These are phyloP conservation scores for Zygosaccharomyces sapae DNA, from an alignment of 1,139 yeast genomes.

Conservation along the genomic window DNA sequence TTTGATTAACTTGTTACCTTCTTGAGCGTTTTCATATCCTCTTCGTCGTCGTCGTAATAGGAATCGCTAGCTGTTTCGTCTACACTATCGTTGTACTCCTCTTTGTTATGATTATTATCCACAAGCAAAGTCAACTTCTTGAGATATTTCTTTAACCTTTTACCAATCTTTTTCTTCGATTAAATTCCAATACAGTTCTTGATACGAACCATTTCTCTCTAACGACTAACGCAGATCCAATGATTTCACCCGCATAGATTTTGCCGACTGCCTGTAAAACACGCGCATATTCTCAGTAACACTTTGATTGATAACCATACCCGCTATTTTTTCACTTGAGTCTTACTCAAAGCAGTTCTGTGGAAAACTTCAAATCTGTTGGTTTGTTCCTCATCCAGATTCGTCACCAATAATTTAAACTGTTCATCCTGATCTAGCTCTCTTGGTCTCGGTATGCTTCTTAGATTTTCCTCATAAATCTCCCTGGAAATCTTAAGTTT, in stretches of 20 bases:
- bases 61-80: constrained; percentile 33
- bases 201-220: constrained; percentile 53
- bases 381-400: constrained; percentile 79
- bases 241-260: constrained; percentile 81
- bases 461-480: constrained; percentile 21
- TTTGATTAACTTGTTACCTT: constrained; percentile 26
- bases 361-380: constrained; percentile 83
- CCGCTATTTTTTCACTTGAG: constrained; percentile 79
- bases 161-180: constrained; percentile 35
- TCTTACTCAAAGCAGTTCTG: constrained; percentile 73
- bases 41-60: constrained; percentile 32
- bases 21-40: constrained; percentile 21
- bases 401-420: constrained; percentile 62
- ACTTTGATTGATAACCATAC: constrained; percentile 73
- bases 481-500: constrained; percentile 29
- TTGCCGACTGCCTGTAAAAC: constrained; percentile 84
- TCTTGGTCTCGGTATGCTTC: constrained; percentile 22
- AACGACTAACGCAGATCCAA: constrained; percentile 73
- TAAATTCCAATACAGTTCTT: constrained; percentile 31
- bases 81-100: constrained; percentile 26
- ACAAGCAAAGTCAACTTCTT: constrained; percentile 29
- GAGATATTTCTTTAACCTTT: constrained; percentile 32
- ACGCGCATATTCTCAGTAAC: constrained; percentile 79
- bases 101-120: constrained; percentile 15
- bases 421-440: constrained; percentile 48